Percentiles rank a stretch among this genome's conserved stretches.
Conservation (phyloP, 2,329 filamentous ascomycete genomes). For the Xylaria sp. region DNA sequence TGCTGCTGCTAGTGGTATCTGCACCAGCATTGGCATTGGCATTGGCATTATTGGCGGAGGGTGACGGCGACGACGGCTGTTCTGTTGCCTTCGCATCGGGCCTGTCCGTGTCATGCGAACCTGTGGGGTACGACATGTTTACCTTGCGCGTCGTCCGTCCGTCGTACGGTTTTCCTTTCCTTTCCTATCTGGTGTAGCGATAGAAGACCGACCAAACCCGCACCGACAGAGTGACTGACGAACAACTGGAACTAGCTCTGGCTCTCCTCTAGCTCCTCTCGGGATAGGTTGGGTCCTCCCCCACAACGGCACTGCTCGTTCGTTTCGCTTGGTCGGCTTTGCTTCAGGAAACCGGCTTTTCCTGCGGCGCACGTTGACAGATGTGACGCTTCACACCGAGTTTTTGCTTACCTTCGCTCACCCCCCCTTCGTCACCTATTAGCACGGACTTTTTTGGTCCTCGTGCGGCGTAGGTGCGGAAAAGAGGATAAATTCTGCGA, state of each 20-base stretch:
- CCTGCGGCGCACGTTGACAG: background rate
- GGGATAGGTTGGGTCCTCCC: background rate
- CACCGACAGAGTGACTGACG: background rate
- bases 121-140: conserved; percentile 29
- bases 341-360: background rate
- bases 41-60: background rate
- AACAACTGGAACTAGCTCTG: no score
- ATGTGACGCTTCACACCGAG: conserved; percentile 6
- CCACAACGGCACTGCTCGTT: background rate
- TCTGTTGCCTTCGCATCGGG: conserved; percentile 13
- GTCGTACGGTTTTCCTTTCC: conserved; percentile 4
- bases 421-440: background rate
- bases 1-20: background rate
- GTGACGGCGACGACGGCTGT: background rate
- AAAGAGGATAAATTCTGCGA: background rate
- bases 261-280: background rate
- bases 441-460: conserved; percentile 4
- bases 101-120: conserved; percentile 32
- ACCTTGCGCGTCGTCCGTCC: background rate
- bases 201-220: background rate
- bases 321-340: background rate
- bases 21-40: background rate
- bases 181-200: background rate
- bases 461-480: conserved; percentile 1
- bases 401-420: background rate